These are phyloP conservation scores for Myxozyma nipponensis DNA, from an alignment of 805 yeast species.

Conservation along the genomic window DNA sequence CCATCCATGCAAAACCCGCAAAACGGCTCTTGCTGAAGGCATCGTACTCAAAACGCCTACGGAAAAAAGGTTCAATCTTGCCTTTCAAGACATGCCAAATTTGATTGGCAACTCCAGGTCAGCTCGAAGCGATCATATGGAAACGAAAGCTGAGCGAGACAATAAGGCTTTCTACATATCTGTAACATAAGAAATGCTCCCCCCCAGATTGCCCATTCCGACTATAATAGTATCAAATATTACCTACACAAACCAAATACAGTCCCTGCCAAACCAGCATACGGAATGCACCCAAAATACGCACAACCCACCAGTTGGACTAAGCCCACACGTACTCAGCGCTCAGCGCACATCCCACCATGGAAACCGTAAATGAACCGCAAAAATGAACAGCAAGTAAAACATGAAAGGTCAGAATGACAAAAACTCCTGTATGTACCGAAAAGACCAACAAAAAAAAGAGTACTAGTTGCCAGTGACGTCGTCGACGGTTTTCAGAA, in stretches of 20 bases:
- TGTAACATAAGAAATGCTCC: neutral
- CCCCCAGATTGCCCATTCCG: too few relatives aligned
- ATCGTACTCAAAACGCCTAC: slow-evolving; percentile 14
- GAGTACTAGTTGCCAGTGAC: neutral
- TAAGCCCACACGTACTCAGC: neutral
- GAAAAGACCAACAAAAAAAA: neutral
- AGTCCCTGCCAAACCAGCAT: neutral
- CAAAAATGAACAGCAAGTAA: neutral
- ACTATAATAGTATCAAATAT: too few relatives aligned
- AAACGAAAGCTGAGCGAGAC: slow-evolving; percentile 15
- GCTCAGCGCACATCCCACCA: neutral
- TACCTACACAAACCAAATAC: too few relatives aligned
- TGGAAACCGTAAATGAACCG: too few relatives aligned
- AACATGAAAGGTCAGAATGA: neutral
- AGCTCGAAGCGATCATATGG: slow-evolving; percentile 10
- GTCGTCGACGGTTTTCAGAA: slow-evolving; percentile 42
- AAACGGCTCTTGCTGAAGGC: neutral
- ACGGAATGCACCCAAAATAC: neutral
- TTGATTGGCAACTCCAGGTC: neutral
- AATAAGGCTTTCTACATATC: neutral
- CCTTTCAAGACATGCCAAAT: slow-evolving; percentile 2
- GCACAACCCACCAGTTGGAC: neutral
- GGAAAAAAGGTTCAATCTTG: slow-evolving; percentile 4
- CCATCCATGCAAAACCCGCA: slow-evolving; percentile 3
- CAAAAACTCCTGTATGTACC: too few relatives aligned